Conservation (phyloP, 1,284 basidiomycete genomes). For the Mycosarcoma maydis region DNA sequence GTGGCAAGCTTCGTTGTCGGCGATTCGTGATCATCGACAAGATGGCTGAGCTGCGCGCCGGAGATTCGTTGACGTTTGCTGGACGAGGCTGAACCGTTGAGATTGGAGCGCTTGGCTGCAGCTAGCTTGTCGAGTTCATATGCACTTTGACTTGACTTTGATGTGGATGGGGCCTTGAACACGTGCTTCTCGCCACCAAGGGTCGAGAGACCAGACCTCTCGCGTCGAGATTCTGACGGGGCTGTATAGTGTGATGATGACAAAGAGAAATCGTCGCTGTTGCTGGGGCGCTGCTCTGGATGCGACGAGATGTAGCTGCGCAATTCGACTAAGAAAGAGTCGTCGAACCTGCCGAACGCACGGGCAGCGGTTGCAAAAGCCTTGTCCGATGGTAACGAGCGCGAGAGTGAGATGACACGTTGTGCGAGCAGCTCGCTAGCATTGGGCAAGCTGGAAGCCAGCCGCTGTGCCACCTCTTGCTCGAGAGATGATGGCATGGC, state of each 20-base stretch:
- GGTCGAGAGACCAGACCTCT: constrained; percentile 34
- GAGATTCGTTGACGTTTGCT: constrained; percentile 34
- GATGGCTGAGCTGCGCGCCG: constrained; percentile 20
- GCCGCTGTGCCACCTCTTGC: constrained; percentile 36
- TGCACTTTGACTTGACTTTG: constrained; percentile 75
- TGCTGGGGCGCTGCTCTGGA: constrained; percentile 7
- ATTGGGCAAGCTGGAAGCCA: constrained; percentile 28
- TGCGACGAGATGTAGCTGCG: constrained; percentile 40
- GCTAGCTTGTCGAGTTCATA: constrained; percentile 82
- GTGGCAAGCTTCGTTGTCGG: background rate
- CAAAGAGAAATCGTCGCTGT: constrained; percentile 13
- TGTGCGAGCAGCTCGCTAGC: constrained; percentile 58
- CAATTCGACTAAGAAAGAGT: constrained; percentile 73
- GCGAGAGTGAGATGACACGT: constrained; percentile 55
- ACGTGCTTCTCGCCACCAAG: constrained; percentile 58
- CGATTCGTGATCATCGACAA: constrained; percentile 20
- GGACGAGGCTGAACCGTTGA: constrained; percentile 68
- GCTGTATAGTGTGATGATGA: constrained; percentile 26
- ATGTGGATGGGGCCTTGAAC: constrained; percentile 69
- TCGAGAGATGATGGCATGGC: constrained; percentile 27
- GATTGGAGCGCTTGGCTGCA: constrained; percentile 76
- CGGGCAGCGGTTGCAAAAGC: constrained; percentile 73
- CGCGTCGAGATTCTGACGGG: constrained; percentile 10
- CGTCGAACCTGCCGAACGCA: constrained; percentile 85
- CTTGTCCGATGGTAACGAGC: constrained; percentile 44